Evolutionary conservation across 192 early-diverging fungal genomes (phyloP).

Genomic region (Entomortierella chlamydospora): DNA sequence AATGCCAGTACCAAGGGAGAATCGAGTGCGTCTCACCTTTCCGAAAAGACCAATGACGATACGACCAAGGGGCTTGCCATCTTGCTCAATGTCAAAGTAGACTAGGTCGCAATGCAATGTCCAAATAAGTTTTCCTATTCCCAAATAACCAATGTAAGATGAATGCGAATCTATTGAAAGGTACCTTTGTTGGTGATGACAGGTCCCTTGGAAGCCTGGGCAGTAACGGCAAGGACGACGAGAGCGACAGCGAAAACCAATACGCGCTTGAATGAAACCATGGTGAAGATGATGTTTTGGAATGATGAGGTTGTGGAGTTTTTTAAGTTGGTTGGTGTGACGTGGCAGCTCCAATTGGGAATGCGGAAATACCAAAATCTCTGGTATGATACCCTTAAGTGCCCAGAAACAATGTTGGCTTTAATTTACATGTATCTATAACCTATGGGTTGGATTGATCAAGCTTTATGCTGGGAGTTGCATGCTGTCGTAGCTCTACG

Average conservation of each 20-base stretch:
- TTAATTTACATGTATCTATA: no score
- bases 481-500: constrained; percentile 82
- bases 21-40: constrained; percentile 48
- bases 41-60: constrained; percentile 82
- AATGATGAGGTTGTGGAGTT: constrained; percentile 17
- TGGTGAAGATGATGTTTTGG: constrained; percentile 14
- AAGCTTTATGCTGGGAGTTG: constrained; percentile 61
- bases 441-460: constrained; percentile 28
- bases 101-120: constrained; percentile 57
- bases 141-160: not conserved
- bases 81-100: constrained; percentile 90
- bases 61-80: constrained; percentile 74
- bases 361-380: no score
- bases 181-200: constrained; percentile 76
- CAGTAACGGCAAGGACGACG: constrained; percentile 26
- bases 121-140: no score
- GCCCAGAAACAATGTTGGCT: no score
- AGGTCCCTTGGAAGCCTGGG: constrained; percentile 68
- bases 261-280: constrained; percentile 49
- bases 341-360: no score
- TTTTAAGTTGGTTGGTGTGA: no score
- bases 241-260: constrained; percentile 27
- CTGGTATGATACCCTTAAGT: no score
- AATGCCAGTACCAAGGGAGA: not conserved
- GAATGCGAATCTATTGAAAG: not conserved